Evolutionary conservation across 2,329 filamentous ascomycete species (phyloP).

Genomic region (Elsinoe australis): DNA sequence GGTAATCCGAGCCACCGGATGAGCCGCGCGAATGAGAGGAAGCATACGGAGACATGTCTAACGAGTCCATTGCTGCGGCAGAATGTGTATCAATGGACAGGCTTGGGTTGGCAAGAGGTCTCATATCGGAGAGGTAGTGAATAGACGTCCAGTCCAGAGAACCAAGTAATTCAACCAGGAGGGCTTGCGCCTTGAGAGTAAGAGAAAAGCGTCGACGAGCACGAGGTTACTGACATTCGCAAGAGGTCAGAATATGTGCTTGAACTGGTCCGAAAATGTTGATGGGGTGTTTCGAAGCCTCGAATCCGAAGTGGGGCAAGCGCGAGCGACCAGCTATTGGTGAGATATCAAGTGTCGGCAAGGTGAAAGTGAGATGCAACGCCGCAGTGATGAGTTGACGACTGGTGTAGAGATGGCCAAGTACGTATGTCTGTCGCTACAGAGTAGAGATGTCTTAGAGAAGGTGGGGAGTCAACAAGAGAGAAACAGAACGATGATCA

Average conservation of each 20-base stretch:
- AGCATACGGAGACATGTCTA: slow-evolving; percentile 1
- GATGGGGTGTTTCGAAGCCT: slow-evolving; percentile 1
- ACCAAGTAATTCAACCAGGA: slow-evolving; percentile 3
- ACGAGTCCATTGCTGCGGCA: not conserved
- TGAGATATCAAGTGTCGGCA: not conserved
- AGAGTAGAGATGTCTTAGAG: not conserved
- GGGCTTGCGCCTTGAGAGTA: slow-evolving; percentile 1
- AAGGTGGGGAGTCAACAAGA: slow-evolving; percentile 1
- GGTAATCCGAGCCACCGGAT: slow-evolving; percentile 50
- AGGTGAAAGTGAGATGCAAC: not conserved
- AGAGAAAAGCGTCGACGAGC: not conserved
- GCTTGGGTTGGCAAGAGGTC: not conserved
- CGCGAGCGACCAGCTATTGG: not conserved
- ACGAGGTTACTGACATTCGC: slow-evolving; percentile 14
- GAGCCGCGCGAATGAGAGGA: slow-evolving; percentile 31
- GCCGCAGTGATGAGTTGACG: not conserved
- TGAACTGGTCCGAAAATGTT: slow-evolving; percentile 7
- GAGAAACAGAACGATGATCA: slow-evolving; percentile 14
- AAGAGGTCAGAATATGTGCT: not conserved
- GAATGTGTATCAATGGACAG: slow-evolving; percentile 11
- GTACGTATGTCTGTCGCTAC: not conserved
- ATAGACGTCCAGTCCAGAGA: not conserved
- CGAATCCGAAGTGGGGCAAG: slow-evolving; percentile 2
- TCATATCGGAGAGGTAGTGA: slow-evolving; percentile 1
- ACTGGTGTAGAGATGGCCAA: not conserved